phyloP scores from a whole-genome alignment of 148 eudicot species.

The Polygonum aviculare region DNA sequence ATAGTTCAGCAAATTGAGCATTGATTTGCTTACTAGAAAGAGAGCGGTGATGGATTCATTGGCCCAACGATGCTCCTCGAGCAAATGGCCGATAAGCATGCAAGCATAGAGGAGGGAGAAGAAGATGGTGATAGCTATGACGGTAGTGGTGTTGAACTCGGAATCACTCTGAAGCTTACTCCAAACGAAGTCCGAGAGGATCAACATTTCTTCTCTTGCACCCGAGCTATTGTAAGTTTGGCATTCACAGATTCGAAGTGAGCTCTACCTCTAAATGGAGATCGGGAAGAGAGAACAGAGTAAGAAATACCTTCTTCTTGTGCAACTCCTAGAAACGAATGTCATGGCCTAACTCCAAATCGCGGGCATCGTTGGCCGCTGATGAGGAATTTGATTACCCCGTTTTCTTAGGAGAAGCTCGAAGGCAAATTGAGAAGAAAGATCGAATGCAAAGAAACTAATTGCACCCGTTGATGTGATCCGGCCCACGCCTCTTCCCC shows the following conservation, averaged over 20 bases:
- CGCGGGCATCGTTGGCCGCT: no score
- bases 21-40: conserved; percentile 31
- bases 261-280: neutral
- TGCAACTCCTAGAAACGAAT: no score
- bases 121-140: conserved; percentile 42
- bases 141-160: conserved; percentile 27
- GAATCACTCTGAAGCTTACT: conserved; percentile 15
- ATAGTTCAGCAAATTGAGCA: neutral
- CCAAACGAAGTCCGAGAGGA: neutral
- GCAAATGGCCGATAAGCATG: conserved; percentile 54
- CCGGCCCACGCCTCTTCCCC: no score
- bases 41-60: conserved; percentile 62
- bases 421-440: no score
- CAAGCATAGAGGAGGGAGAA: conserved; percentile 43
- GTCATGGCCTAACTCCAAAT: no score
- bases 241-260: conserved; percentile 5
- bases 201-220: conserved; percentile 2
- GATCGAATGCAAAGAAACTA: no score
- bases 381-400: no score
- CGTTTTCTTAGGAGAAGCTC: no score
- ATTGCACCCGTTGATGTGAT: no score
- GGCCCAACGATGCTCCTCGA: conserved; percentile 60
- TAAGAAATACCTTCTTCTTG: no score
- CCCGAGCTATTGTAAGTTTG: neutral
- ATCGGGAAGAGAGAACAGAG: no score